phyloP scores from a whole-genome alignment of 805 yeast species.

The Pichia californica region DNA sequence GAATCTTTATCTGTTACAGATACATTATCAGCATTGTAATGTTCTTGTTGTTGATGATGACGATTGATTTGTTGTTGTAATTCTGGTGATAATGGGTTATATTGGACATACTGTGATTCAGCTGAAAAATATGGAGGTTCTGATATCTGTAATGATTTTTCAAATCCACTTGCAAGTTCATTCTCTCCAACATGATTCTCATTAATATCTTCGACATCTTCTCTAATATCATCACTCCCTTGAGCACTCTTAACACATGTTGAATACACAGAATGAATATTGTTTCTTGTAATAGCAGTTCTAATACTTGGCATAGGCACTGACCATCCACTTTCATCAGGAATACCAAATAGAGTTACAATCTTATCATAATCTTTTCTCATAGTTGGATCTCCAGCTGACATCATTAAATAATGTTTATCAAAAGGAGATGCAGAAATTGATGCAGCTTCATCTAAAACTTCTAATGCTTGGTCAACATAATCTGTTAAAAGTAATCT shows the following conservation, averaged over 20 bases:
- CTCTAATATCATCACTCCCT: constrained; percentile 20
- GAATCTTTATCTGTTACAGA: constrained; percentile 61
- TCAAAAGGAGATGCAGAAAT: constrained; percentile 91
- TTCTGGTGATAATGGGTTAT: constrained; percentile 25
- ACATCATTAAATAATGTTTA: constrained; percentile 85
- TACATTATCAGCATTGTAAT: constrained; percentile 34
- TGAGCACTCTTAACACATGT: constrained; percentile 54
- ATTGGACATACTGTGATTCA: constrained; percentile 28
- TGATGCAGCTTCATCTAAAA: constrained; percentile 73
- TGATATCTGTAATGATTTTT: not conserved
- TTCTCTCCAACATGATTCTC: not conserved
- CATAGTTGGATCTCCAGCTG: constrained; percentile 74
- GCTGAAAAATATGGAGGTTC: constrained; percentile 8
- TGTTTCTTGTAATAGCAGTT: constrained; percentile 82
- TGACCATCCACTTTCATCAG: constrained; percentile 95
- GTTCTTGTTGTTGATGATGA: constrained; percentile 19
- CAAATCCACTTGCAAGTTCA: not conserved
- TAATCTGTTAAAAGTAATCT: constrained; percentile 74
- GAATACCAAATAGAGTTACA: constrained; percentile 89
- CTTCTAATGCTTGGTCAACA: constrained; percentile 85
- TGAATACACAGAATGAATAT: constrained; percentile 91
- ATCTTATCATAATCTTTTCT: constrained; percentile 79
- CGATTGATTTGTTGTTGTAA: constrained; percentile 19
- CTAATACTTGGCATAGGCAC: constrained; percentile 92
- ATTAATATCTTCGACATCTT: constrained; percentile 15